These are phyloP conservation scores for Mikania micrantha DNA, from an alignment of 129 eudicot species.

Conservation along the genomic window DNA sequence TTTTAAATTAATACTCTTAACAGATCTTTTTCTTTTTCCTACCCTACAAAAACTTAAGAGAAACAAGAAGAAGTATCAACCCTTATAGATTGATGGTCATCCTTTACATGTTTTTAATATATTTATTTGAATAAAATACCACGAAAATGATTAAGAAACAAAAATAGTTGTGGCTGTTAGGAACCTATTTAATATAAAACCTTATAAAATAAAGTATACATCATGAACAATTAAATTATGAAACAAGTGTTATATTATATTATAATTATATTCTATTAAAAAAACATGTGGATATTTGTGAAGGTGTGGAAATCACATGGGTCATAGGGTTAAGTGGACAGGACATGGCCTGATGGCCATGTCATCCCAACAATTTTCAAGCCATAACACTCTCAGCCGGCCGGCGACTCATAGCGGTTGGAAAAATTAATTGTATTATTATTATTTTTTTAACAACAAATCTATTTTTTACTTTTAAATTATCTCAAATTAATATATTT, in stretches of 20 bases:
- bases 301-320: slow-evolving; percentile 24
- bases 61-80: background rate
- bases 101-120: background rate
- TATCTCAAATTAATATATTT: no score
- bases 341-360: slow-evolving; percentile 24
- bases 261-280: background rate
- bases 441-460: no score
- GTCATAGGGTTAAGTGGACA: slow-evolving; percentile 23
- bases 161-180: background rate
- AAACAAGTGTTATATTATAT: background rate
- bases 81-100: no score
- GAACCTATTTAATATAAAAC: background rate
- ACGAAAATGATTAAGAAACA: background rate
- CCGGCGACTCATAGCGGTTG: slow-evolving; percentile 6
- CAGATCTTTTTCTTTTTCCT: no score
- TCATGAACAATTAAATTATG: background rate
- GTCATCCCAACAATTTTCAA: slow-evolving; percentile 24
- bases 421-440: no score
- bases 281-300: slow-evolving; percentile 2
- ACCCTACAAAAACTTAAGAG: background rate
- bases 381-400: slow-evolving; percentile 13
- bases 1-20: no score
- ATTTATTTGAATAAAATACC: background rate
- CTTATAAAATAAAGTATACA: background rate
- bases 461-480: no score